A percentile compares a stretch with the other conserved stretches of the same genome.
These are phyloP conservation scores for Aphanomyces cochlioides DNA, from an alignment of 352 stramenopile species.

Conservation along the genomic window DNA sequence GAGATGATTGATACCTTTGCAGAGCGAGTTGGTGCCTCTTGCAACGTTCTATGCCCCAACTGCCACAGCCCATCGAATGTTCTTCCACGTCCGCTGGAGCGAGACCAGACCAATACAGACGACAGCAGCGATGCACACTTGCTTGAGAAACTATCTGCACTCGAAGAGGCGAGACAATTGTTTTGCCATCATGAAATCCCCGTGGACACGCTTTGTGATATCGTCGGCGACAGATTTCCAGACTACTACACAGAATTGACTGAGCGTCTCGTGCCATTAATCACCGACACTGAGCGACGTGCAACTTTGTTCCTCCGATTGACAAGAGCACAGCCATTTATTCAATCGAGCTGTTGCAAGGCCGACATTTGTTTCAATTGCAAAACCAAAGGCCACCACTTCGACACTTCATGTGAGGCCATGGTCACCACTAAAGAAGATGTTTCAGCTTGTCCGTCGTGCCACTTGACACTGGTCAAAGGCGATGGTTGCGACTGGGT, in stretches of 20 bases:
- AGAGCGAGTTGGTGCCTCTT: neutral
- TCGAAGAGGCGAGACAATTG: neutral
- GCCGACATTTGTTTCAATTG: slow-evolving; percentile 9
- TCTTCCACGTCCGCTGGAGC: neutral
- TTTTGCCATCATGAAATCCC: neutral
- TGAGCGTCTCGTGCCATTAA: neutral
- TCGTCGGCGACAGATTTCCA: neutral
- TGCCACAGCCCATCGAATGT: neutral
- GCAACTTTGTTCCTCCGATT: neutral
- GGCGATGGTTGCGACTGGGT: slow-evolving; percentile 33
- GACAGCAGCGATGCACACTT: neutral
- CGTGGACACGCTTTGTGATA: neutral
- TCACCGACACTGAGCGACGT: slow-evolving; percentile 1
- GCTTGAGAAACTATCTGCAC: neutral
- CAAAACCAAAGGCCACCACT: slow-evolving; percentile 11
- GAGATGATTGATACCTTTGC: neutral
- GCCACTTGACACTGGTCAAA: slow-evolving; percentile 30
- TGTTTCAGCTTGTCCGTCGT: slow-evolving; percentile 28
- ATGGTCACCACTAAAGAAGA: neutral
- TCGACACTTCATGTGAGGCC: neutral
- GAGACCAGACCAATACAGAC: neutral
- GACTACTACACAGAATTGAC: neutral
- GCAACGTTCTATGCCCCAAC: neutral
- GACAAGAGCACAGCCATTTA: neutral
- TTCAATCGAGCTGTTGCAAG: slow-evolving; percentile 4